Percentiles rank a stretch among this genome's conserved stretches.
Conservation (phyloP, 2,329 filamentous ascomycete genomes). For the Grosmannia huntii region DNA sequence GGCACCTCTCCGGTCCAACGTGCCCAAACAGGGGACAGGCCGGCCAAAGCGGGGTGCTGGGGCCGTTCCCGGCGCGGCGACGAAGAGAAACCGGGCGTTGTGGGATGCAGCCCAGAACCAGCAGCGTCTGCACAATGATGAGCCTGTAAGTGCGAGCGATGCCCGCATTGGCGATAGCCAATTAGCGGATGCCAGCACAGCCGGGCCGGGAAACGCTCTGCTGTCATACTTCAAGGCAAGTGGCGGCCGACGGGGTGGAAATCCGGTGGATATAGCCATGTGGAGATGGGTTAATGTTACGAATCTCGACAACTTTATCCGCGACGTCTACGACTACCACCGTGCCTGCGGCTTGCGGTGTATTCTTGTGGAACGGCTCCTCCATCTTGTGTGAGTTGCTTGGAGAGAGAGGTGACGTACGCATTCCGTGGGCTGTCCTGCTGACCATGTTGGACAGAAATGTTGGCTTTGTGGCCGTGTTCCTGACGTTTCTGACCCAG, state of each 20-base stretch:
- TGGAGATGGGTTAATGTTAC: slow-evolving; percentile 90
- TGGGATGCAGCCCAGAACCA: slow-evolving; percentile 43
- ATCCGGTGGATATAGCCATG: slow-evolving; percentile 61
- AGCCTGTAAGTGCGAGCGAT: slow-evolving; percentile 16
- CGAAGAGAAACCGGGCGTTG: slow-evolving; percentile 31
- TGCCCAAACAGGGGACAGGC: neutral
- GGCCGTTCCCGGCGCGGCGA: slow-evolving; percentile 27
- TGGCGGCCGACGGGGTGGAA: slow-evolving; percentile 12
- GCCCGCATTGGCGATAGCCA: slow-evolving; percentile 15
- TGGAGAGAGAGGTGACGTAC: too few relatives aligned
- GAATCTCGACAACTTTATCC: slow-evolving; percentile 78
- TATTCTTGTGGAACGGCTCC: slow-evolving; percentile 57
- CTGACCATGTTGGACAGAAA: slow-evolving; percentile 37
- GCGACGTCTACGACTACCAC: slow-evolving; percentile 77
- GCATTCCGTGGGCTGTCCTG: neutral
- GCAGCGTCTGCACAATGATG: slow-evolving; percentile 31
- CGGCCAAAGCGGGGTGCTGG: slow-evolving; percentile 13
- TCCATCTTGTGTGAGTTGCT: slow-evolving; percentile 57
- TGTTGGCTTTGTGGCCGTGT: slow-evolving; percentile 67
- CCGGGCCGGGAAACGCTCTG: slow-evolving; percentile 6
- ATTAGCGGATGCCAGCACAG: neutral
- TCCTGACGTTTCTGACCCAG: slow-evolving; percentile 72
- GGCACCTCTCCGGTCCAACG: slow-evolving; percentile 10
- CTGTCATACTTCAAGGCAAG: slow-evolving; percentile 10
- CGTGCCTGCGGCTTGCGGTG: slow-evolving; percentile 73